Evolutionary conservation across 345 rosid species (phyloP), one percentile per base, ranked within the genome.

Genomic region (Eucalyptus albens): DNA sequence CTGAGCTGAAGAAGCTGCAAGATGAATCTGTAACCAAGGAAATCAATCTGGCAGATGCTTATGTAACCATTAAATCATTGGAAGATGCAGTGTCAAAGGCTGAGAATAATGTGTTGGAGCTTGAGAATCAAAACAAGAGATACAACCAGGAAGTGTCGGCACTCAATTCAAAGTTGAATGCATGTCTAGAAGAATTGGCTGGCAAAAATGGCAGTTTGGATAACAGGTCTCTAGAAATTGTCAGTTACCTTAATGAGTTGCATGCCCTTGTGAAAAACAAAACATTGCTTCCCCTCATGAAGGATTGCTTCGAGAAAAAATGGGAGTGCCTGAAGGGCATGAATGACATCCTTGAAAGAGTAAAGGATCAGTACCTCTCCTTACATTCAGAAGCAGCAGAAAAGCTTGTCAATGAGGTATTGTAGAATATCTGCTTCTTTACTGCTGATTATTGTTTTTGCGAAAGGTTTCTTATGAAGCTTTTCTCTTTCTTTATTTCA

Each of bases 151-250:
- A 97, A 91, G 90, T 94, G 87, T 95, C 94, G 56, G 88, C 91
- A 69, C 95, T 97, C 53, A 93, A 92, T 90, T 94, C 97, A 89
- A 95, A 94, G 92, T 91, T 97, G 92, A 93, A 92, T 88, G 93
- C 95, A 86, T 95, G 97, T 94, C 93, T 94, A 94, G 97, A 95
- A 89, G 99, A 96, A 92, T 91, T 96, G 92, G 92, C 95, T 88
- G 97, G 96, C 93, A 92, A 92, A 85, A 96, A 88, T 88, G 96
- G 95, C 88, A 94, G 91, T 92, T 87, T 94, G 29, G 93, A 94
- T 49, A 94, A 91, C 89, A 95, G 91, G 88, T 93, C 94, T 45
- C 77, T 92, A 81, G 98, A 97, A 93, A 90, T 96, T 88, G 89
- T 91, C 56, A 89, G 90, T 90, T 92, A 92, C 88, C 90, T 96